Evolutionary conservation across 2,329 filamentous ascomycete species (phyloP), one percentile per base, ranked within the genome.

Genomic region (Fusarium concolor): DNA sequence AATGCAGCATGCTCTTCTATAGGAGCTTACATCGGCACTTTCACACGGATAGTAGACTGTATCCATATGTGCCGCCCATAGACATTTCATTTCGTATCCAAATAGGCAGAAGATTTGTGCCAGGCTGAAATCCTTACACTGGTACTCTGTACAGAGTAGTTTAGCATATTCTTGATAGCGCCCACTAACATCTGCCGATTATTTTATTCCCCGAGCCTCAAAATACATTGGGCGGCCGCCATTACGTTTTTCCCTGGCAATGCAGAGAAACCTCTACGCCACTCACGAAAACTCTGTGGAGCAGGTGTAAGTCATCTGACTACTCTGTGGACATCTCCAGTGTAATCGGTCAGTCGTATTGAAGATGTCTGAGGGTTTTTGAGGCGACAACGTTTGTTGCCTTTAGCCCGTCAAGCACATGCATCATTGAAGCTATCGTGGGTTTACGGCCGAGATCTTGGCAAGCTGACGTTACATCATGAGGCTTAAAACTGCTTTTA

Each of bases 141-240:
- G 20, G 10, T 31, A 26, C 26, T 26, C 26, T 26, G 35, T 12
- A n/a, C n/a, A n/a, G n/a, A n/a, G n/a, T n/a, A 51, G 18, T 11
- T 9, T 29, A 26, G 31, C 31, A 33, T 33, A 33, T 15, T n/a
- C 6, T n/a, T 17, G 7, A 35, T 35, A 9, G 18, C 49, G 18
- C 35, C 37, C 24, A 51, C 47, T 29, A 51, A 51, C 26, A 51
- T 51, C 37, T 51, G 49, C 49, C 49, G 18, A 51, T 43, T 44
- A 43, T 17, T 44, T 14, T 51, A 51, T 43, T 29, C 18, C 18
- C 47, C 18, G 47, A 44, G 35, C 18, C 35, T 51, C 18, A 43
- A 43, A 18, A 22, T 43, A 26, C 37, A 26, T 29, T 35, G 29
- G 29, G 52, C 52, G 44, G 45, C 45, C 46, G 22, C 47, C 28